Base-by-base conservation (phyloP, 129 eudicot species). In the Saussurea involucrata region DNA sequence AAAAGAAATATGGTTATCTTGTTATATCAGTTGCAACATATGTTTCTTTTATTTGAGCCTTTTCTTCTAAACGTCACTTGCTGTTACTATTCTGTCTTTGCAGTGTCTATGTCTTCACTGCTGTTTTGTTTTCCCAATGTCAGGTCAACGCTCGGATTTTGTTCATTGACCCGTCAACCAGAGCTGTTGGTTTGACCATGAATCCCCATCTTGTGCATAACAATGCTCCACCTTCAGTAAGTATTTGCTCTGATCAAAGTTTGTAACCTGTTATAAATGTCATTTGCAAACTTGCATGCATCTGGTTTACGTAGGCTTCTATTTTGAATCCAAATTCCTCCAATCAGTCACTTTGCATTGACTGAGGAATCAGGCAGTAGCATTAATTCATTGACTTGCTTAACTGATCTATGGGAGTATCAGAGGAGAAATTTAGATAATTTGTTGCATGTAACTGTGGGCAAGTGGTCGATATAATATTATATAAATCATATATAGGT, bases 121-220 rank as follows among this genome's bases (percentile, higher is more conserved):
- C n/a, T 53, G 28, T 69, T 77, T 80, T 12, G 28, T 77, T 37
- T 36, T 34, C 27, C 42, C 79, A 57, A 73, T 72, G 61, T 65
- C 80, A 95, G 98, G 92, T 95, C 74, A 95, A 95, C 89, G 97
- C 98, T 8, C 90, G 98, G 72, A 89, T 95, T 78, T 83, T 95
- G 72, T 95, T 95, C 37, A 84, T 95, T 66, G 98, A 95, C 72
- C 98, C 97, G 10, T 83, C 90, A 61, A 89, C 89, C 24, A 89
- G 98, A 82, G 98, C 98, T 70, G 89, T 95, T 77, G 98, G 98
- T 67, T 85, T 95, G 79, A 95, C 98, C 17, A 73, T 95, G 82
- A 95, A 91, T 85, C 96, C 96, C 65, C 86, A 91, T 74, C 92
- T 94, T 65, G 79, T 91, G 75, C 78, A 82, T 13, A 87, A 95